Conservation (phyloP, 164 flowering plant genomes). For the Chloranthus sessilifolius region DNA sequence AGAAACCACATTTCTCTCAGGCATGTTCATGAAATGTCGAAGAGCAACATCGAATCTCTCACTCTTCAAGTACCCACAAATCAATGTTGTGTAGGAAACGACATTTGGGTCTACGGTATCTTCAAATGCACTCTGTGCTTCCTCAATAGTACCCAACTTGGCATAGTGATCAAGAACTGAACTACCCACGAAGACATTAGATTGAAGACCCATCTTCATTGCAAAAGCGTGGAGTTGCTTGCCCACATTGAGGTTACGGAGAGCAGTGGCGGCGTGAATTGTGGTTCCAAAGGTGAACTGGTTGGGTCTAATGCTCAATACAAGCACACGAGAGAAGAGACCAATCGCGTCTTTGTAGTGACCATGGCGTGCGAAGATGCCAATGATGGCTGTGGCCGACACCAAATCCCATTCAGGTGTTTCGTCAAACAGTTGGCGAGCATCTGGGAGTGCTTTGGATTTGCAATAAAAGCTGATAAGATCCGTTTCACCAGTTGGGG, state of each 20-base stretch:
- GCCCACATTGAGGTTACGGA: constrained; percentile 27
- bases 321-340: constrained; percentile 50
- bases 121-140: constrained; percentile 49
- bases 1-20: constrained; percentile 65
- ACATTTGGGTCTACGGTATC: constrained; percentile 62
- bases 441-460: constrained; percentile 19
- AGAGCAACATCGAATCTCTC: constrained; percentile 51
- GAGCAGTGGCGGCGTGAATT: constrained; percentile 37
- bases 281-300: constrained; percentile 65
- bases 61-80: constrained; percentile 51
- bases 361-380: constrained; percentile 31
- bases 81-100: constrained; percentile 67
- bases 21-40: constrained; percentile 44
- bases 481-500: constrained; percentile 1
- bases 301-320: constrained; percentile 43
- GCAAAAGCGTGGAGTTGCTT: constrained; percentile 63
- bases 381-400: constrained; percentile 46
- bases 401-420: constrained; percentile 40
- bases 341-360: constrained; percentile 38
- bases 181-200: constrained; percentile 69
- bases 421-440: constrained; percentile 50
- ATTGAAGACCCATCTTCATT: constrained; percentile 40
- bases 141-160: constrained; percentile 43
- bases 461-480: constrained; percentile 15
- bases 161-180: constrained; percentile 51